Evolutionary conservation across 2,329 filamentous ascomycete species (phyloP).

Genomic region (Epichloe gansuensis): DNA sequence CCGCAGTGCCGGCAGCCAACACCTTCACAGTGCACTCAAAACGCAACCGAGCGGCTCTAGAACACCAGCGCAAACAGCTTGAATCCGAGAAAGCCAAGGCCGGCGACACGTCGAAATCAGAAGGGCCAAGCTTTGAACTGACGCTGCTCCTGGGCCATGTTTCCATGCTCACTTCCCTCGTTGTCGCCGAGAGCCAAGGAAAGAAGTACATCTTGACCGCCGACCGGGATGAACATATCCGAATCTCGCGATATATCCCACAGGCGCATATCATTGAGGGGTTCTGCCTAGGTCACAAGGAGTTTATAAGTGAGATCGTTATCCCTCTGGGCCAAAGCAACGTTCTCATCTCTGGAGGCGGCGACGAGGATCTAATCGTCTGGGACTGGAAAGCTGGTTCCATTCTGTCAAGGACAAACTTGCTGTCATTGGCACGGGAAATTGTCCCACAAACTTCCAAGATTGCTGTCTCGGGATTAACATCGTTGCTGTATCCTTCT

Average conservation of each 20-base stretch:
- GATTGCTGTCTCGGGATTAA: constrained; percentile 35
- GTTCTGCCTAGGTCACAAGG: constrained; percentile 78
- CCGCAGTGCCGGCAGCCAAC: constrained; percentile 40
- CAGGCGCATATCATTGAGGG: constrained; percentile 81
- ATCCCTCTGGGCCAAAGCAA: constrained; percentile 43
- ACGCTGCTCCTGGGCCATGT: constrained; percentile 82
- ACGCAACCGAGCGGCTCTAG: constrained; percentile 48
- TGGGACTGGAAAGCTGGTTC: constrained; percentile 65
- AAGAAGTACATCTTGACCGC: constrained; percentile 42
- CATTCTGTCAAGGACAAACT: constrained; percentile 40
- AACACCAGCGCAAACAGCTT: constrained; percentile 42
- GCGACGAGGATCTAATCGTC: constrained; percentile 63
- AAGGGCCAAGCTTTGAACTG: constrained; percentile 52
- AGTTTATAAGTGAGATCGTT: constrained; percentile 71
- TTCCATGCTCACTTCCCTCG: constrained; percentile 77
- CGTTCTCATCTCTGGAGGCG: constrained; percentile 75
- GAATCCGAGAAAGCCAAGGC: constrained; percentile 18
- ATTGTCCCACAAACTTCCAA: constrained; percentile 25
- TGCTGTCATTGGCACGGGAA: constrained; percentile 33
- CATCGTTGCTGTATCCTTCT: constrained; percentile 21
- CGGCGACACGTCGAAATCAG: constrained; percentile 14
- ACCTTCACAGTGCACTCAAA: constrained; percentile 50
- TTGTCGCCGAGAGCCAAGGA: constrained; percentile 33
- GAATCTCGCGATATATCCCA: constrained; percentile 67
- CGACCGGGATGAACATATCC: constrained; percentile 62